These are phyloP conservation scores for Seiridium cupressi DNA, from an alignment of 2,329 filamentous ascomycete genomes.

Conservation along the genomic window DNA sequence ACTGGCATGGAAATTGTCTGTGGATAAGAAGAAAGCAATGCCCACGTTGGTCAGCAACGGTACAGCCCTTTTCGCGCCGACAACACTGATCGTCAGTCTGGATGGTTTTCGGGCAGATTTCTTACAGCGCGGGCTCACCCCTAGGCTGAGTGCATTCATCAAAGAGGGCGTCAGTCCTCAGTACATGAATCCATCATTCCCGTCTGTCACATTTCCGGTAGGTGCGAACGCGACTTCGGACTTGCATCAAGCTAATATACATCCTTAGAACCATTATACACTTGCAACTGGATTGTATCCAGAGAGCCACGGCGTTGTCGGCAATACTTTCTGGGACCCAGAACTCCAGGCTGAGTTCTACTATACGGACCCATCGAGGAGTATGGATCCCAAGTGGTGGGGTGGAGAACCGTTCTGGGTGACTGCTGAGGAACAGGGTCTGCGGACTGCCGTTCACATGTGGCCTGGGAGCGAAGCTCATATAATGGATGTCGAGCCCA, in stretches of 20 bases:
- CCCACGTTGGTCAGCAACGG: constrained; percentile 67
- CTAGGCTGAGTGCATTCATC: constrained; percentile 75
- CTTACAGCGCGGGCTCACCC: constrained; percentile 78
- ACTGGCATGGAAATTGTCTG: constrained; percentile 57
- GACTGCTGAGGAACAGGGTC: constrained; percentile 79
- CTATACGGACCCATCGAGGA: constrained; percentile 75
- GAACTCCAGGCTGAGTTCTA: constrained; percentile 75
- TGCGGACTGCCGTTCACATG: constrained; percentile 89
- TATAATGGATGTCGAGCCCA: constrained; percentile 71
- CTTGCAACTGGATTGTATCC: constrained; percentile 90
- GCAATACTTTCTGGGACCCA: constrained; percentile 94
- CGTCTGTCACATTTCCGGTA: constrained; percentile 86
- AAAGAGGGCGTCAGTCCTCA: constrained; percentile 81
- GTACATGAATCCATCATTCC: constrained; percentile 94
- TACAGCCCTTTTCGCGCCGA: constrained; percentile 84
- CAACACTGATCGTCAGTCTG: constrained; percentile 88
- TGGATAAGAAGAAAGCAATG: constrained; percentile 35
- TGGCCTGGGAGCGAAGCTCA: constrained; percentile 96
- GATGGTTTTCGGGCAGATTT: constrained; percentile 97
- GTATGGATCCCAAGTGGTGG: constrained; percentile 91
- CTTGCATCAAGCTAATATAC: constrained; percentile 8
- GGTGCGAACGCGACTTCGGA: constrained; percentile 10
- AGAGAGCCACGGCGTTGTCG: constrained; percentile 88
- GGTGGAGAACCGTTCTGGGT: constrained; percentile 91
- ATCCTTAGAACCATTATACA: constrained; percentile 74